Conservation (phyloP, 129 eudicot genomes). For the Helichrysum umbraculigerum region DNA sequence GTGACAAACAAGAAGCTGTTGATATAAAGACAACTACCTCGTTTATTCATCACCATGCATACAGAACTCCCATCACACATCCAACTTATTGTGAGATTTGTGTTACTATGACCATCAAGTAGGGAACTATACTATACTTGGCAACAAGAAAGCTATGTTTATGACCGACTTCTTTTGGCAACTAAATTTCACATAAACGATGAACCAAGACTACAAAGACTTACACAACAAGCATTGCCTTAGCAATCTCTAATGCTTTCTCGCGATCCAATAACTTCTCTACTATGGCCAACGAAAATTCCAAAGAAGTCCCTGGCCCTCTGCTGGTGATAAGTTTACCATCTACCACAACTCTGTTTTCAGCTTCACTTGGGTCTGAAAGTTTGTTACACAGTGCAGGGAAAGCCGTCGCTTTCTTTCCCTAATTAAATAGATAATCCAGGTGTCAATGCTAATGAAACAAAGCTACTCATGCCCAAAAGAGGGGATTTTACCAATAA, state of each 20-base stretch:
- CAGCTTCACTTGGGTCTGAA: constrained; percentile 63
- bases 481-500: neutral
- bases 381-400: constrained; percentile 89
- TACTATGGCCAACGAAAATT: constrained; percentile 82
- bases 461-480: neutral
- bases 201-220: neutral
- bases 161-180: neutral
- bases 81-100: neutral
- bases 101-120: constrained; percentile 3
- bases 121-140: constrained; percentile 22
- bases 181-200: neutral
- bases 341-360: constrained; percentile 82
- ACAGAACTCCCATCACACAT: constrained; percentile 17
- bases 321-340: constrained; percentile 89
- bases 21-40: neutral
- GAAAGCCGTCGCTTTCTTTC: constrained; percentile 94
- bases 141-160: neutral
- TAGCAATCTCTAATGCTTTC: constrained; percentile 77
- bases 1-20: neutral
- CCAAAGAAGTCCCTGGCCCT: constrained; percentile 92
- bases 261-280: constrained; percentile 74
- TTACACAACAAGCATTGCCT: constrained; percentile 57
- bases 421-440: constrained; percentile 44
- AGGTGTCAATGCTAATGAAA: neutral
- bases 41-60: constrained; percentile 7